Conservation (phyloP, 225 moss, liverwort and hornwort genomes). For the Ulota crispa region DNA sequence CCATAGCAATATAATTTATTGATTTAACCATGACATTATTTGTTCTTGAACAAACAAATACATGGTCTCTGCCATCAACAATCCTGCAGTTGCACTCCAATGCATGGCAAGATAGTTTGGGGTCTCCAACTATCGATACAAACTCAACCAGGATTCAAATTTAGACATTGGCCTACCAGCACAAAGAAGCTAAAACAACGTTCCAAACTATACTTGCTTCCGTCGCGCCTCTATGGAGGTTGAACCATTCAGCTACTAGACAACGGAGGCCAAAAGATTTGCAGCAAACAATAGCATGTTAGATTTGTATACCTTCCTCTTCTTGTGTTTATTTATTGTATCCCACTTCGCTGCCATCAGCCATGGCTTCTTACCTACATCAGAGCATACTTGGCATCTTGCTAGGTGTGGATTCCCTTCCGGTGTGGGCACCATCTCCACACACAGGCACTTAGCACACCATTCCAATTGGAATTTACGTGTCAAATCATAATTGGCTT, state of each 20-base stretch:
- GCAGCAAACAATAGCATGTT: neutral
- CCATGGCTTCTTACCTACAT: neutral
- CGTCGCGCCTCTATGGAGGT: too few relatives aligned
- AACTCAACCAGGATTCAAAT: too few relatives aligned
- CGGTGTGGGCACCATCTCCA: too few relatives aligned
- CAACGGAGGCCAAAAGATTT: fast-evolving
- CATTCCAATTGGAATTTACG: too few relatives aligned
- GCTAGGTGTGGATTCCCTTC: too few relatives aligned
- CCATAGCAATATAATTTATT: neutral
- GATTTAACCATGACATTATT: neutral
- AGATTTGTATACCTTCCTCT: neutral
- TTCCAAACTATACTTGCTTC: too few relatives aligned
- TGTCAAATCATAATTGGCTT: too few relatives aligned
- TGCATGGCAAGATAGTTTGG: neutral
- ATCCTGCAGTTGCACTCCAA: neutral
- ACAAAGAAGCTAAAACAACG: too few relatives aligned
- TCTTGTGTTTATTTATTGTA: neutral
- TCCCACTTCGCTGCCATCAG: neutral
- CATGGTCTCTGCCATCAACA: neutral
- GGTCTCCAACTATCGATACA: too few relatives aligned
- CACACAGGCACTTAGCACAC: too few relatives aligned
- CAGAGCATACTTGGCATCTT: neutral
- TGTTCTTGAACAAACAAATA: neutral
- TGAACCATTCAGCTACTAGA: neutral
- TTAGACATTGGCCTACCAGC: too few relatives aligned